phyloP scores from a whole-genome alignment of 1,284 basidiomycete genomes.

The Peniophora sp. region DNA sequence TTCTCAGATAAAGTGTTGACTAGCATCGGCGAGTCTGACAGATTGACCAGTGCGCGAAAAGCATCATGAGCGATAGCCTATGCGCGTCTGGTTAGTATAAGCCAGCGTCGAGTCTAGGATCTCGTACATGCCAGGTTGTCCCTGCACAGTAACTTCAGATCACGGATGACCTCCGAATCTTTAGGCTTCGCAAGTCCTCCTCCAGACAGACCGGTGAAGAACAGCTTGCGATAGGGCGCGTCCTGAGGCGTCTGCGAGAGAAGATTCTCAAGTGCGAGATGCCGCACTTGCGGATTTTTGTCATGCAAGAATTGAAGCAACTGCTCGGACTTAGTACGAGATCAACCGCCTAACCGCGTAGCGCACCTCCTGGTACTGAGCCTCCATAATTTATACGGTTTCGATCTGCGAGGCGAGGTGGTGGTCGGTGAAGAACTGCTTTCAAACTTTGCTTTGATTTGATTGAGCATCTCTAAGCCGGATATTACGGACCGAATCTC shows the following conservation, averaged over 20 bases:
- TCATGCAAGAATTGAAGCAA: constrained; percentile 84
- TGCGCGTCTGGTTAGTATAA: constrained; percentile 1
- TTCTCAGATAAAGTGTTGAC: constrained; percentile 66
- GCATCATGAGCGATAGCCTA: constrained; percentile 93
- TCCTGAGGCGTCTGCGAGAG: constrained; percentile 72
- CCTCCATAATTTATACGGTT: constrained; percentile 33
- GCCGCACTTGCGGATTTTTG: constrained; percentile 80
- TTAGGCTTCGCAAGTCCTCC: constrained; percentile 55
- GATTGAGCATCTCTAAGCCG: too few species aligned
- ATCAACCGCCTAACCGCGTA: neutral
- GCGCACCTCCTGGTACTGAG: constrained; percentile 52
- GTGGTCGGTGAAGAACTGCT: too few species aligned
- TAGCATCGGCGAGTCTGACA: constrained; percentile 79
- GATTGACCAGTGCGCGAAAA: constrained; percentile 89
- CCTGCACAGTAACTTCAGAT: constrained; percentile 78
- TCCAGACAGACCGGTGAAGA: constrained; percentile 50
- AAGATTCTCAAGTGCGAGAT: constrained; percentile 81
- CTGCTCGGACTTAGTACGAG: constrained; percentile 25
- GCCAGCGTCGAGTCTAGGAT: neutral
- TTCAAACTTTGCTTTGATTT: too few species aligned
- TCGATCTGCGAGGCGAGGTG: neutral
- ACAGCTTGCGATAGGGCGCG: constrained; percentile 67
- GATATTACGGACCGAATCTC: too few species aligned
- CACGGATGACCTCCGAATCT: constrained; percentile 62
- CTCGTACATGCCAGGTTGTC: constrained; percentile 65